These are phyloP conservation scores for Fraxinus baroniana DNA, from an alignment of 305 asterid genomes.

Conservation along the genomic window DNA sequence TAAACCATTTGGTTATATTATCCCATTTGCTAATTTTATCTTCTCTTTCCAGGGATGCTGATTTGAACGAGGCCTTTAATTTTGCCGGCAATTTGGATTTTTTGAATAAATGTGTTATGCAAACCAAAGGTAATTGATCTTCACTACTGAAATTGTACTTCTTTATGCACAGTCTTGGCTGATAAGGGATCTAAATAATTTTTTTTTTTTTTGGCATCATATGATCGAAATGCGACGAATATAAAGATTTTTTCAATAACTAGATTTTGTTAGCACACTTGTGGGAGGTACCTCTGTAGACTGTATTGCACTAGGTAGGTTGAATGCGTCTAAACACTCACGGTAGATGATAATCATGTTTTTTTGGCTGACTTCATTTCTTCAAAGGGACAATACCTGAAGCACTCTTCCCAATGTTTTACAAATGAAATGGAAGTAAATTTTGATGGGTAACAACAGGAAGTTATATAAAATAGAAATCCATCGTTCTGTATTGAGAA, in stretches of 20 bases:
- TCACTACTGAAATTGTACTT: slow-evolving; percentile 6
- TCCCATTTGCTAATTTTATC: slow-evolving; percentile 15
- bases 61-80: slow-evolving; percentile 76
- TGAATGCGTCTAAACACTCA: background rate
- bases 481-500: background rate
- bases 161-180: background rate
- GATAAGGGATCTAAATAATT: background rate
- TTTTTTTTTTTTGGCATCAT: background rate
- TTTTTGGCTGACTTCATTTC: background rate
- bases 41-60: slow-evolving; percentile 65
- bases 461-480: slow-evolving; percentile 4
- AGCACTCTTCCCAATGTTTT: background rate
- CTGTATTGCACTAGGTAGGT: background rate
- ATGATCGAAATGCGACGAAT: slow-evolving; percentile 4
- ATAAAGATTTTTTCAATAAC: background rate
- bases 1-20: slow-evolving; percentile 12
- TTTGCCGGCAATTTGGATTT: slow-evolving; percentile 72
- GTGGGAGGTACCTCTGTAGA: background rate
- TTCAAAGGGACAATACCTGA: background rate
- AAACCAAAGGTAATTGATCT: slow-evolving; percentile 55
- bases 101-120: slow-evolving; percentile 65
- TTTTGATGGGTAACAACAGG: background rate
- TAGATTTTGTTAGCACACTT: background rate
- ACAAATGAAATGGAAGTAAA: background rate
- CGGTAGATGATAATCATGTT: background rate